phyloP scores from a whole-genome alignment of 805 yeast species.

The Scheffersomyces coipomensis region DNA sequence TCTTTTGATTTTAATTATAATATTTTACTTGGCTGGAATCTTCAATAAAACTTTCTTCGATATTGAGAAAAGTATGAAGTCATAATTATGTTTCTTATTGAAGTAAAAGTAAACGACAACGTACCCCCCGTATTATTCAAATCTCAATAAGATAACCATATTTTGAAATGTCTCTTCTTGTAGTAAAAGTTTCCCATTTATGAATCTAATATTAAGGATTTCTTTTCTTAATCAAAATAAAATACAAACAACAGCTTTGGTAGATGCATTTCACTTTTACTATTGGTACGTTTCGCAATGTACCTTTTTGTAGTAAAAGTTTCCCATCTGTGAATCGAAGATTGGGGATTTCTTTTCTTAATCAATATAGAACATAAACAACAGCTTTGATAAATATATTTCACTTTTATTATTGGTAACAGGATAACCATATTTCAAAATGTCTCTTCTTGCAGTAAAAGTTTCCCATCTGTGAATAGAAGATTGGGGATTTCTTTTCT shows the following conservation, averaged over 20 bases:
- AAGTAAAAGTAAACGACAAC: neutral
- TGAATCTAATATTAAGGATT: neutral
- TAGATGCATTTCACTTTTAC: too few species aligned
- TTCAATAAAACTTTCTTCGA: neutral
- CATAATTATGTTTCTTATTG: neutral
- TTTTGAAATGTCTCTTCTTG: neutral
- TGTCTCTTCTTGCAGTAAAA: neutral
- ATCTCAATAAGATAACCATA: neutral
- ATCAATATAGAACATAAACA: neutral
- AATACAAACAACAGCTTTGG: too few species aligned
- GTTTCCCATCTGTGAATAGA: neutral
- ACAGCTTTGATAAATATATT: too few species aligned
- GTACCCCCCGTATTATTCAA: neutral
- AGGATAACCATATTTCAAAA: neutral
- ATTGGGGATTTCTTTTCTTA: neutral
- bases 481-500: neutral
- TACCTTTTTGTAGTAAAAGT: neutral
- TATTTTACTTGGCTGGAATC: neutral
- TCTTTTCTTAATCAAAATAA: neutral
- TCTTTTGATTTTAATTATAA: neutral
- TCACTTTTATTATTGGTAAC: too few species aligned
- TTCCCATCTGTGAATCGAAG: neutral
- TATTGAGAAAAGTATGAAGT: neutral
- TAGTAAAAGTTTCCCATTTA: neutral
- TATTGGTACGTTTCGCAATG: neutral